Base-by-base conservation (phyloP, 2,329 filamentous ascomycete species). In the Fusarium fujikuroi region DNA sequence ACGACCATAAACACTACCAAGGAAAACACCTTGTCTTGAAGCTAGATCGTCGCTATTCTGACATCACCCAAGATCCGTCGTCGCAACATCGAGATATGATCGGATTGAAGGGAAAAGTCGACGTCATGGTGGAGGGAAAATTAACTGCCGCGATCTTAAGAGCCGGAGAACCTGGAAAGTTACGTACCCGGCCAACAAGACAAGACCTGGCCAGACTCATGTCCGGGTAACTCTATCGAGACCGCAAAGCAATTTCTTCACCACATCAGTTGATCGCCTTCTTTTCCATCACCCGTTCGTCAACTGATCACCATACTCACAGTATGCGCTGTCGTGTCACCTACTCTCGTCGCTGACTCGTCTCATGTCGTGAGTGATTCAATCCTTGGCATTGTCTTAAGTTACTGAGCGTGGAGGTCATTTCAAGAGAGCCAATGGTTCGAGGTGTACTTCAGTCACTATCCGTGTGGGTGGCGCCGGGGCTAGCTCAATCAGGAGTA, bases 381-480 rank as follows among this genome's bases (percentile, higher is more conserved):
- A 39, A 34, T 57, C 34, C 62, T 71, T 73, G 58, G 70, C 70
- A 40, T 37, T 28, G 50, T 53, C 50, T 28, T 54, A n/a, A n/a
- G 40, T 43, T 71, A 37, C 21, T 56, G 43, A 44, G 52, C 56
- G 21, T 61, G 62, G 58, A 56, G 49, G 66, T 67, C 68, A 77
- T 76, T 72, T 76, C 63, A 58, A 53, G 60, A 30, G 44, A 64
- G 40, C 74, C 74, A 77, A 77, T 77, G 37, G 58, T 68, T 46
- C 34, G 44, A 52, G 15, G 39, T 36, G 36, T 58, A 40, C 34
- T 47, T 65, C 65, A 69, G 58, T 64, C 40, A 52, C 54, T 70
- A 59, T 58, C 62, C 57, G 67, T 21, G 67, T 74, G 64, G 74
- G 67, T 74, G 64, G 74, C 72, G 75, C 52, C 36, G 34, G 44